Base-by-base conservation (phyloP, 2,329 filamentous ascomycete species). In the Botrytis sinoallii region DNA sequence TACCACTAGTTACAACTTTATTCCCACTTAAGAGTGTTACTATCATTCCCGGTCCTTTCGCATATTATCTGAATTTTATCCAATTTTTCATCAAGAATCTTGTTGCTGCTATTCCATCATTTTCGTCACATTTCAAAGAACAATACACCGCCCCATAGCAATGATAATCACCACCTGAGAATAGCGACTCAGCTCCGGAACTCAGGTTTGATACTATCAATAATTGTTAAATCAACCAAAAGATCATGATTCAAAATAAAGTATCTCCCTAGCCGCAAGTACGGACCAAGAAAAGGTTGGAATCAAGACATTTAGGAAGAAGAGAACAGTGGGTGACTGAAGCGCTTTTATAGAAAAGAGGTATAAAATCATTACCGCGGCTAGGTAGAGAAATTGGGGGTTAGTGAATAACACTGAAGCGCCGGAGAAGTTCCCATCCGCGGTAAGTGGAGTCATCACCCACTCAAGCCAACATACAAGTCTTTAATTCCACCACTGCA, bases 321-420 rank as follows among this genome's bases (percentile, higher is more conserved):
- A 5, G 22, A 52, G 10, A 52, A 52, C 10, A 8, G 4, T 25
- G 8, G 10, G 22, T 14, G 22, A 6, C 4, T 25, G 22, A n/a
- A n/a, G 10, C 25, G 3, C 22, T 52, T 52, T 14, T n/a, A 14
- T n/a, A n/a, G 48, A 52, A 16, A 52, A n/a, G 12, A n/a, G 12
- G 5, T 12, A 0, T 14, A 7, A 25, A n/a, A 0, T 12, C 12
- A n/a, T 52, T 14, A 14, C 4, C 12, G 7, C 2, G 2, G 0
- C 46, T 52, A 25, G 46, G 8, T 0, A 25, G 22, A 10, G 4
- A 20, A 5, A 4, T 1, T 42, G 12, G 4, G 4, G 3, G 46
- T 2, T 0, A 48, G 46, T 25, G 46, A 25, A 48, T 22, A 3
- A 25, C 0, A 10, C 6, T 0, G 3, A 9, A 46, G 8, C 3